Conservation (phyloP, 805 yeast species). For the Nakazawaea laoshanensis region DNA sequence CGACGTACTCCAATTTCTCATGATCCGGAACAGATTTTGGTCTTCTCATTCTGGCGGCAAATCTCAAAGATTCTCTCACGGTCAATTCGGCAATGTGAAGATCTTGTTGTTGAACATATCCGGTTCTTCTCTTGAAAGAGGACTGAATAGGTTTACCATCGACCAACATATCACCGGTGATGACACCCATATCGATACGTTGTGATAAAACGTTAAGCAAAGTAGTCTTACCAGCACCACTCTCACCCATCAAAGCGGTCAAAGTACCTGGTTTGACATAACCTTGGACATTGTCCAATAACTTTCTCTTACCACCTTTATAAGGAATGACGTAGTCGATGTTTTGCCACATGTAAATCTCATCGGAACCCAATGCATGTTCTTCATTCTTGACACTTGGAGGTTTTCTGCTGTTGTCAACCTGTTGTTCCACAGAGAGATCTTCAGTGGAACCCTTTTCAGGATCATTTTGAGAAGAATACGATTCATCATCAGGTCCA, state of each 20-base stretch:
- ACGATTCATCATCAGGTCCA: slow-evolving; percentile 20
- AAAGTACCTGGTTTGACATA: slow-evolving; percentile 29
- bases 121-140: slow-evolving; percentile 36
- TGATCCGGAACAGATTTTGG: slow-evolving; percentile 24
- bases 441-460: slow-evolving; percentile 18
- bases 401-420: slow-evolving; percentile 8
- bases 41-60: slow-evolving; percentile 33
- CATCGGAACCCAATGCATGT: slow-evolving; percentile 9
- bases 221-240: slow-evolving; percentile 45
- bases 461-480: background rate
- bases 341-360: slow-evolving; percentile 15
- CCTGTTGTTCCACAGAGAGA: slow-evolving; percentile 1
- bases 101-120: slow-evolving; percentile 49
- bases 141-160: slow-evolving; percentile 32
- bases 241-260: slow-evolving; percentile 38
- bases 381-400: slow-evolving; percentile 1
- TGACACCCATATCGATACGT: slow-evolving; percentile 35
- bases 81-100: slow-evolving; percentile 34
- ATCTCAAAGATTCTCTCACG: slow-evolving; percentile 37
- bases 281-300: slow-evolving; percentile 19
- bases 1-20: slow-evolving; percentile 34
- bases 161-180: slow-evolving; percentile 40
- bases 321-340: slow-evolving; percentile 17
- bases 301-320: slow-evolving; percentile 15
- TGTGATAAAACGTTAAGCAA: slow-evolving; percentile 37